Conservation (phyloP, 306 rosid genomes). For the Casuarina equisetifolia region DNA sequence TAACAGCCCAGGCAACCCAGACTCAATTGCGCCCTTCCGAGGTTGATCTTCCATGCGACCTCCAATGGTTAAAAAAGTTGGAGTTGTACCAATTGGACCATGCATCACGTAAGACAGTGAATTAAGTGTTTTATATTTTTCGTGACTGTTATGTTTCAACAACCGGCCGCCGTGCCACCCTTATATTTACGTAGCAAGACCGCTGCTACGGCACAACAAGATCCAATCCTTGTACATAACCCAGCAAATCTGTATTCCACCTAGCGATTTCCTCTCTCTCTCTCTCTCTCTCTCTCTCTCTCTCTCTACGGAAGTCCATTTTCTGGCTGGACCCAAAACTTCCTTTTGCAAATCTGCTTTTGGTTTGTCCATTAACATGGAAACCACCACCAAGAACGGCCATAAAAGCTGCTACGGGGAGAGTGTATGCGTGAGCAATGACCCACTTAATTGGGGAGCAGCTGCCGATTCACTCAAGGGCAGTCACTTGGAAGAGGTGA, state of each 20-base stretch:
- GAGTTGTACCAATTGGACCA: no score
- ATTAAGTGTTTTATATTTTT: no score
- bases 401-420: not conserved
- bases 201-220: conserved; percentile 18
- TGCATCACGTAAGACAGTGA: no score
- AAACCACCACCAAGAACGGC: conserved; percentile 16
- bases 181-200: conserved; percentile 56
- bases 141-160: conserved; percentile 31
- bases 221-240: conserved; percentile 5
- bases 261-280: conserved; percentile 19
- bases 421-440: conserved; percentile 38
- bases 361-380: conserved; percentile 15
- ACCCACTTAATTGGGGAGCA: conserved; percentile 38
- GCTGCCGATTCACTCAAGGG: no score
- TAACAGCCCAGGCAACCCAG: no score
- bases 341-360: not conserved
- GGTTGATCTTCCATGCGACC: no score
- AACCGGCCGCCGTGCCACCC: conserved; percentile 43
- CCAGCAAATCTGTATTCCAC: conserved; percentile 25
- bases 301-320: not conserved
- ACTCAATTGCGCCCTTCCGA: no score
- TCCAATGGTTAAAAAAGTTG: no score
- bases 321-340: not conserved
- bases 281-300: not conserved
- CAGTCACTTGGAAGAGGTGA: no score